Conservation (phyloP, 2,329 filamentous ascomycete genomes). For the Cercospora zeina region DNA sequence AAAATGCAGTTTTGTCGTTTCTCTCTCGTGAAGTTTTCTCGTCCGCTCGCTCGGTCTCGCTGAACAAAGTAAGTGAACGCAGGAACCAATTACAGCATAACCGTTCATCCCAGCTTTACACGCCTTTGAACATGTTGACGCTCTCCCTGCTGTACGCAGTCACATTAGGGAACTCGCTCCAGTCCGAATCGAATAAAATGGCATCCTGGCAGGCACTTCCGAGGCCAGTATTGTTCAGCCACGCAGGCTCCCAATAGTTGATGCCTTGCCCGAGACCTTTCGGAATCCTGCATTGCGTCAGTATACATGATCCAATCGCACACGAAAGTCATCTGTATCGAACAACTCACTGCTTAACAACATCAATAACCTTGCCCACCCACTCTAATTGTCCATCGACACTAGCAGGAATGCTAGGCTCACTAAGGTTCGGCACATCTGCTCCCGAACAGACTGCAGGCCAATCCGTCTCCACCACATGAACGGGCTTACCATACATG, state of each 20-base stretch:
- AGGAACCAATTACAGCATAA: not conserved
- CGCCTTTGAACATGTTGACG: slow-evolving; percentile 34
- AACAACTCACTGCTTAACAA: slow-evolving; percentile 30
- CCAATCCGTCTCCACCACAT: slow-evolving; percentile 41
- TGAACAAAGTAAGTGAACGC: too few relatives aligned
- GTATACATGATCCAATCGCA: not conserved
- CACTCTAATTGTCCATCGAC: slow-evolving; percentile 37
- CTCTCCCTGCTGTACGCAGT: slow-evolving; percentile 32
- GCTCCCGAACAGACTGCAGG: slow-evolving; percentile 34
- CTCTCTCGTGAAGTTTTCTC: too few relatives aligned
- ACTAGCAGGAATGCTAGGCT: slow-evolving; percentile 35
- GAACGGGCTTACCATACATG: slow-evolving; percentile 39
- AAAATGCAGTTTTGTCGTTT: too few relatives aligned
- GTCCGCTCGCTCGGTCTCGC: too few relatives aligned
- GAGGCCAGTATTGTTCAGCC: slow-evolving; percentile 39
- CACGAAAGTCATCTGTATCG: not conserved
- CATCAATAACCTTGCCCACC: slow-evolving; percentile 34
- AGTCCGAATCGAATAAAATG: slow-evolving; percentile 37
- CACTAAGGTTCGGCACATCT: slow-evolving; percentile 37
- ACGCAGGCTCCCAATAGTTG: slow-evolving; percentile 40
- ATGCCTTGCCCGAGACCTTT: slow-evolving; percentile 38
- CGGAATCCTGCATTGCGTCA: slow-evolving; percentile 27
- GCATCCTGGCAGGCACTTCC: slow-evolving; percentile 36
- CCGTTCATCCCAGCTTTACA: not conserved
- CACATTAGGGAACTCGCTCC: slow-evolving; percentile 34